phyloP scores from a whole-genome alignment of 441 rosid genomes.

The Melastoma candidum region DNA sequence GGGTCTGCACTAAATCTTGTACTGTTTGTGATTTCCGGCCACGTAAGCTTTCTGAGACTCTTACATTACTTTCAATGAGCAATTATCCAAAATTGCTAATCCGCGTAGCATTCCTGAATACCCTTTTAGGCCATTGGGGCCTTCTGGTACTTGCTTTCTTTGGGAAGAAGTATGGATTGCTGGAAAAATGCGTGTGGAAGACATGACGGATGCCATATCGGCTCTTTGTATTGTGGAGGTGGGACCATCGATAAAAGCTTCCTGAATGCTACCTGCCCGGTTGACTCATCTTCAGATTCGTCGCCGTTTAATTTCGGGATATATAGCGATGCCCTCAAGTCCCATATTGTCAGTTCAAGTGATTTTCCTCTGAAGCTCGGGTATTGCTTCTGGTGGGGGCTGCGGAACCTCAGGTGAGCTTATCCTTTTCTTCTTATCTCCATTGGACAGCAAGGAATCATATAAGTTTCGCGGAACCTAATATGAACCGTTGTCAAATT shows the following conservation, averaged over 20 bases:
- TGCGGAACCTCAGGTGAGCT: slow-evolving; percentile 67
- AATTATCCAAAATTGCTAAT: no score
- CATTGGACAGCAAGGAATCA: not conserved
- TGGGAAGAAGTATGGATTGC: no score
- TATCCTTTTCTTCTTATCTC: not conserved
- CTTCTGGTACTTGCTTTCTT: no score
- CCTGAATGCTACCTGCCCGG: slow-evolving; percentile 38
- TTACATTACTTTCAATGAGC: no score
- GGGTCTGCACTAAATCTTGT: no score
- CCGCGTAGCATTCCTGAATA: no score
- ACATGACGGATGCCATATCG: no score
- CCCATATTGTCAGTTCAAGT: slow-evolving; percentile 56
- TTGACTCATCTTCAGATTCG: slow-evolving; percentile 29
- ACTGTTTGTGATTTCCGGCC: no score
- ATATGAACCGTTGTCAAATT: not conserved
- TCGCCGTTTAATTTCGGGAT: slow-evolving; percentile 61
- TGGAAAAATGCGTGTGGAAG: not conserved
- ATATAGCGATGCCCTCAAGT: slow-evolving; percentile 48
- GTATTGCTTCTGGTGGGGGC: slow-evolving; percentile 92
- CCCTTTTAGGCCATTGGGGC: no score
- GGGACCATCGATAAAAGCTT: slow-evolving; percentile 7
- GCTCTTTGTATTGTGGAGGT: no score
- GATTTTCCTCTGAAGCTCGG: slow-evolving; percentile 64
- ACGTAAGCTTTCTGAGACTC: no score
- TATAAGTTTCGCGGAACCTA: not conserved